Percentiles rank a stretch among this genome's conserved stretches.
These are phyloP conservation scores for Cladophialophora chaetospira DNA, from an alignment of 2,329 filamentous ascomycete species.

Conservation along the genomic window DNA sequence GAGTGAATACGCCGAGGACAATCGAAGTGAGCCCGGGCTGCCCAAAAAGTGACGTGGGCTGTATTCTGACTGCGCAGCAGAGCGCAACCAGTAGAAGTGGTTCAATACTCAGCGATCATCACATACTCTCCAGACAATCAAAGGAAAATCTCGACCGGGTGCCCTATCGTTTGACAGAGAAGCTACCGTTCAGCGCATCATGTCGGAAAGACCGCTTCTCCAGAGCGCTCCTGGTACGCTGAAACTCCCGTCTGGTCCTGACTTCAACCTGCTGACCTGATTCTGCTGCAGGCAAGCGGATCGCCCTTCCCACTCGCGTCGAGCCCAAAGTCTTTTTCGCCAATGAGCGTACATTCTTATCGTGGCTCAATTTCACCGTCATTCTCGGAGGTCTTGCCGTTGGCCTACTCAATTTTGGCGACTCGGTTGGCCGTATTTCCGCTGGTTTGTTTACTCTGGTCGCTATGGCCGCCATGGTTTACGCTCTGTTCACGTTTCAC, in stretches of 20 bases:
- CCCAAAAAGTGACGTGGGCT: too few species aligned
- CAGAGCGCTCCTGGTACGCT: conserved; percentile 83
- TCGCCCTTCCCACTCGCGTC: conserved; percentile 94
- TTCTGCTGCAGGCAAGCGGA: conserved; percentile 77
- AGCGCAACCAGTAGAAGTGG: background rate
- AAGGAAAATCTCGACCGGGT: too few species aligned
- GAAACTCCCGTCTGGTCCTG: background rate
- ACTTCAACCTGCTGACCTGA: conserved; percentile 7
- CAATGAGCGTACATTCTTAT: conserved; percentile 98
- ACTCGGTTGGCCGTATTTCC: conserved; percentile 89
- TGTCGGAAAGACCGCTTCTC: conserved; percentile 96
- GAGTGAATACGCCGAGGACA: background rate
- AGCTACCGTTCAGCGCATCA: conserved; percentile 54
- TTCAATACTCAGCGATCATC: background rate
- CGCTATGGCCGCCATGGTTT: conserved; percentile 92
- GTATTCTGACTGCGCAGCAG: too few species aligned
- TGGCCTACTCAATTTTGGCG: conserved; percentile 97
- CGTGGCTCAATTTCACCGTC: conserved; percentile 99
- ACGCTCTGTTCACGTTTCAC: conserved; percentile 92
- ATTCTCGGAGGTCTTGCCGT: conserved; percentile 95
- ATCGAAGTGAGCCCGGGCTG: too few species aligned
- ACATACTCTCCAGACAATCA: background rate
- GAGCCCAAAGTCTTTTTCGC: conserved; percentile 99
- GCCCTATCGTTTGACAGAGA: too few species aligned
- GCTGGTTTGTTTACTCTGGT: conserved; percentile 93